These are phyloP conservation scores for Exophiala dermatitidis DNA, from an alignment of 2,329 filamentous ascomycete genomes.

Conservation along the genomic window DNA sequence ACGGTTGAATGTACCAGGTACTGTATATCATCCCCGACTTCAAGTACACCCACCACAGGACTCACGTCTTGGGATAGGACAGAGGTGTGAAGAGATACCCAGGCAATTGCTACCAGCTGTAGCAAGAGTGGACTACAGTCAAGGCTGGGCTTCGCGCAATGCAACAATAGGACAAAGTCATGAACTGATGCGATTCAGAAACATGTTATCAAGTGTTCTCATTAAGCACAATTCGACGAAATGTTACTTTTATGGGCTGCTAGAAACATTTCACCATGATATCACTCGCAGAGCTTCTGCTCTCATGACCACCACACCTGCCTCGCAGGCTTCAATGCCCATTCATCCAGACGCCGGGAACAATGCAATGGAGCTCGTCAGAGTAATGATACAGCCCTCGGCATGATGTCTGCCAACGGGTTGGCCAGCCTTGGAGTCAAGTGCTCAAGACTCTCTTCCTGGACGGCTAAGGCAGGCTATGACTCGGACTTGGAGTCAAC, in stretches of 20 bases:
- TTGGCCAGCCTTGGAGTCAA: neutral
- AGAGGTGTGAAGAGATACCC: too few relatives aligned
- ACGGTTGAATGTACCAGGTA: too few relatives aligned
- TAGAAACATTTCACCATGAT: neutral
- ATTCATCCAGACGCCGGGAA: neutral
- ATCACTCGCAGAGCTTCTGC: conserved; percentile 1
- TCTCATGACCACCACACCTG: neutral
- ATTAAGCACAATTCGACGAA: neutral
- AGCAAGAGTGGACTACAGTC: too few relatives aligned
- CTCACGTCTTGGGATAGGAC: too few relatives aligned
- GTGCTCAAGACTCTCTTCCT: too few relatives aligned
- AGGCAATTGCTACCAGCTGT: too few relatives aligned
- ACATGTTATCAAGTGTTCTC: too few relatives aligned
- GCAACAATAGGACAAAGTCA: too few relatives aligned
- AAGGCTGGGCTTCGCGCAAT: too few relatives aligned
- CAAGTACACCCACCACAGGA: too few relatives aligned
- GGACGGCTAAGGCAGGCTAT: neutral
- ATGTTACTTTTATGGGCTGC: neutral
- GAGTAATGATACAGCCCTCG: conserved; percentile 1
- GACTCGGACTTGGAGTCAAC: conserved; percentile 37
- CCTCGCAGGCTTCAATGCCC: neutral
- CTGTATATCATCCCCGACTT: too few relatives aligned
- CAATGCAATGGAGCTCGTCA: neutral
- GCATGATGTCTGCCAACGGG: neutral
- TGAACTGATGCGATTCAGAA: too few relatives aligned